phyloP scores from a whole-genome alignment of 148 eudicot species.

The Linanthus parryae region DNA sequence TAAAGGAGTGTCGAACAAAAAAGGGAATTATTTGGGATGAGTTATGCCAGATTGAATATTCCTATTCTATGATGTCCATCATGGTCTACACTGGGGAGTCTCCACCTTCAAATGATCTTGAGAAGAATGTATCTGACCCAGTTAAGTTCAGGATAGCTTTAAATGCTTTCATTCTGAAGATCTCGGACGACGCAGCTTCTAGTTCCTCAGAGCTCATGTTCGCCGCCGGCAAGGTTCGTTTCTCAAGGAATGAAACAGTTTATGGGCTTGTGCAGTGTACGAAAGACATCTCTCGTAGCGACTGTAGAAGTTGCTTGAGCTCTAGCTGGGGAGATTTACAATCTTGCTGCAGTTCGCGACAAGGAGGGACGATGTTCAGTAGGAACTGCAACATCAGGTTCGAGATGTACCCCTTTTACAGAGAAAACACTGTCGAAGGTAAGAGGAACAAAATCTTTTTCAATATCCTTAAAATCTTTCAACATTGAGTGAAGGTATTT shows the following conservation, averaged over 20 bases:
- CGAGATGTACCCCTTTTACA: conserved; percentile 13
- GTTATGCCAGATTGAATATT: conserved; percentile 21
- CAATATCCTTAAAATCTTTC: no score
- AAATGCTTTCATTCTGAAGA: conserved; percentile 6
- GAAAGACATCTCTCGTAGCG: conserved; percentile 14
- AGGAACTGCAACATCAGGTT: conserved; percentile 21
- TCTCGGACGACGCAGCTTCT: conserved; percentile 15
- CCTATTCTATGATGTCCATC: conserved; percentile 11
- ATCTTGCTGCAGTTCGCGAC: conserved; percentile 15
- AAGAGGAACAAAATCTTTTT: conserved; percentile 5
- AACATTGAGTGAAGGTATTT: background rate
- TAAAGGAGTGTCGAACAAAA: conserved; percentile 8
- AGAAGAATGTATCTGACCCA: background rate
- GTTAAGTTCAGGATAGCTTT: background rate
- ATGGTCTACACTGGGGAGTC: conserved; percentile 12
- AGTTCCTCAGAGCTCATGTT: conserved; percentile 16
- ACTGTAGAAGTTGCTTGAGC: conserved; percentile 16
- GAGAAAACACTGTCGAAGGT: conserved; percentile 11
- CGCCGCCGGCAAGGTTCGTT: conserved; percentile 3
- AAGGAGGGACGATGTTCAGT: conserved; percentile 18
- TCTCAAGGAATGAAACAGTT: conserved; percentile 3
- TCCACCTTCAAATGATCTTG: background rate
- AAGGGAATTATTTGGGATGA: conserved; percentile 22
- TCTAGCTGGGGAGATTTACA: conserved; percentile 12
- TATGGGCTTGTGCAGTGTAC: conserved; percentile 29